phyloP scores from a whole-genome alignment of 176 grass and related monocot species.

The Tuctoria greenei region DNA sequence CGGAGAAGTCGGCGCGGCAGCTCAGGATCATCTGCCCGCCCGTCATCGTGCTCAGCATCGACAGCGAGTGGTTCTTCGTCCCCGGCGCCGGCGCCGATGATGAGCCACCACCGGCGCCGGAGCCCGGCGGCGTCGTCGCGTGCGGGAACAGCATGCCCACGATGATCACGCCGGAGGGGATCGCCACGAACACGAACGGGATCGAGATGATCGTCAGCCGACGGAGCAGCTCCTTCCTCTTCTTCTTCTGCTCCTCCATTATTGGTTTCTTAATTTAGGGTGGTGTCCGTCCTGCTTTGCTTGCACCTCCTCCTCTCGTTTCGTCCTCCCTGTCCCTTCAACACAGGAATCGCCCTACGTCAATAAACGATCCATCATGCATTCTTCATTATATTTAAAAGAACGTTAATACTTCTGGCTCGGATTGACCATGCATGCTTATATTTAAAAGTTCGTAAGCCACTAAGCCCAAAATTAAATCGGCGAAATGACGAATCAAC shows the following conservation, averaged over 20 bases:
- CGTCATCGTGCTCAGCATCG: conserved; percentile 58
- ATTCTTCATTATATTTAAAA: too few species aligned
- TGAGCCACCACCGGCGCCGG: background rate
- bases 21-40: conserved; percentile 61
- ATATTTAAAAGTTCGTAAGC: background rate
- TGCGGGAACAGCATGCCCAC: conserved; percentile 41
- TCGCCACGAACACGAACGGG: conserved; percentile 56
- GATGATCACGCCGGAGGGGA: conserved; percentile 49
- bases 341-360: conserved; percentile 7
- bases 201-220: conserved; percentile 53
- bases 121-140: conserved; percentile 37
- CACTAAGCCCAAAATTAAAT: background rate
- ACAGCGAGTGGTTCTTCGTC: conserved; percentile 49
- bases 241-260: conserved; percentile 24
- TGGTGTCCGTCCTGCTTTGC: background rate
- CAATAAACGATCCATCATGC: background rate
- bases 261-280: background rate
- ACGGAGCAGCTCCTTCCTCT: conserved; percentile 44
- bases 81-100: background rate
- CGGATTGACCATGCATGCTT: background rate
- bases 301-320: background rate
- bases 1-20: conserved; percentile 47
- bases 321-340: background rate
- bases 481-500: background rate
- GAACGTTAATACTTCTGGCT: too few species aligned